Evolutionary conservation across 768 basidiomycete species (phyloP).

Genomic region (Phaeotremella skinneri): DNA sequence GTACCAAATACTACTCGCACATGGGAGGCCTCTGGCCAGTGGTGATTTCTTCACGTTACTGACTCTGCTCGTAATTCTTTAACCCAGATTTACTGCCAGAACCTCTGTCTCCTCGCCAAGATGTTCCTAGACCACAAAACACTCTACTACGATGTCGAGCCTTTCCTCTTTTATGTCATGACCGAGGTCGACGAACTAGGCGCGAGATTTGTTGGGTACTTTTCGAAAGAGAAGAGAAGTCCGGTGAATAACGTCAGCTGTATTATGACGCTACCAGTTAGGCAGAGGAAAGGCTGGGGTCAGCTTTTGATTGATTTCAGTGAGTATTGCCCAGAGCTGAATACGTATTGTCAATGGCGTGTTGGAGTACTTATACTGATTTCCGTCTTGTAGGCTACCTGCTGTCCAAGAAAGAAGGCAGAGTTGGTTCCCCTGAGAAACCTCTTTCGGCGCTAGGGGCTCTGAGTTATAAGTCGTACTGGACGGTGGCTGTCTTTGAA

Average conservation of each 20-base stretch:
- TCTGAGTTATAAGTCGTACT: slow-evolving; percentile 91
- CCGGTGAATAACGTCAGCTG: slow-evolving; percentile 97
- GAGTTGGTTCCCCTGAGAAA: slow-evolving; percentile 90
- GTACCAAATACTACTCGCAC: neutral
- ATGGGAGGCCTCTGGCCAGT: no score
- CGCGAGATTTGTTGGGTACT: slow-evolving; percentile 94
- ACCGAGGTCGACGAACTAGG: slow-evolving; percentile 85
- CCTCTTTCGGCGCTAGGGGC: slow-evolving; percentile 90
- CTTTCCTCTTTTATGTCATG: slow-evolving; percentile 98
- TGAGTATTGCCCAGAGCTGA: slow-evolving; percentile 55
- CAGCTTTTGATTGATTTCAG: slow-evolving; percentile 97
- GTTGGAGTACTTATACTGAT: slow-evolving; percentile 1
- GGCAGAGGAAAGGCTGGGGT: slow-evolving; percentile 95
- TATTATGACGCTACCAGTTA: slow-evolving; percentile 96
- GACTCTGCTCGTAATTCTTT: neutral
- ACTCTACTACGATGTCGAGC: slow-evolving; percentile 98
- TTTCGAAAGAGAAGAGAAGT: slow-evolving; percentile 97
- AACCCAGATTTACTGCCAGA: slow-evolving; percentile 91
- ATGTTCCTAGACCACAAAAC: slow-evolving; percentile 99
- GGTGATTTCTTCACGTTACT: neutral
- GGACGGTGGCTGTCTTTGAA: slow-evolving; percentile 82
- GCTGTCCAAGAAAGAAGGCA: slow-evolving; percentile 88
- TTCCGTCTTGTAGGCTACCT: slow-evolving; percentile 70
- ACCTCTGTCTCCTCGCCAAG: slow-evolving; percentile 92
- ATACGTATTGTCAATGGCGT: neutral